Base-by-base conservation (phyloP, 441 rosid species). In the Pelargonium citronellum region DNA sequence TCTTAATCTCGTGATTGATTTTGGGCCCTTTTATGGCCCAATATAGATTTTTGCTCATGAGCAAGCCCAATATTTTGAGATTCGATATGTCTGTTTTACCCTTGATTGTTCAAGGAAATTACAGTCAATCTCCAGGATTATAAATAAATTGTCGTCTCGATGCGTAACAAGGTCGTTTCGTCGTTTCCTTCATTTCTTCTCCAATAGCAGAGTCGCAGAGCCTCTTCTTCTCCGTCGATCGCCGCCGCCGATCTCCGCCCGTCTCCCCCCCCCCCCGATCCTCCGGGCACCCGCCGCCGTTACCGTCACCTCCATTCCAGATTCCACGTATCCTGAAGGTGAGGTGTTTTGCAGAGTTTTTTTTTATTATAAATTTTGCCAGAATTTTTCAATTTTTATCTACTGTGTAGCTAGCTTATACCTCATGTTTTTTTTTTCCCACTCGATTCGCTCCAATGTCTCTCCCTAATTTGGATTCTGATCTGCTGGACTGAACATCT, bases 111-210 rank as follows among this genome's bases (percentile, higher is more conserved):
- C 13, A n/a, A 13, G 17, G n/a, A 51, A 51, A 12, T 51, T 51
- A 51, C 57, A 51, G 1, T 3, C 53, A 0, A 13, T 5, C 2
- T 0, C 27, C 27, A 24, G 27, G 0, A 24, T 0, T 13, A 11
- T 51, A 51, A 51, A 51, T 51, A 0, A 4, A 10, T 47, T 4
- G 57, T 51, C 57, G 57, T 51, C 6, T 51, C 57, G 57, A 12
- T 51, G 57, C 57, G 16, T 51, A 17, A 51, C 57, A 15, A 3
- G 3, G 57, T 51, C 57, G 57, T 51, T 24, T 24, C 27, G 27
- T 24, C 27, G 27, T 24, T 51, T 51, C 57, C 57, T 51, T 16
- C 57, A n/a, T 51, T 51, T 51, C 57, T 51, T 51, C 57, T 51
- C 57, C 57, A 4, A n/a, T 12, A 6, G 4, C n/a, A 47, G 11